phyloP scores from a whole-genome alignment of 352 stramenopile genomes.

The Halophytophthora polymorphica region DNA sequence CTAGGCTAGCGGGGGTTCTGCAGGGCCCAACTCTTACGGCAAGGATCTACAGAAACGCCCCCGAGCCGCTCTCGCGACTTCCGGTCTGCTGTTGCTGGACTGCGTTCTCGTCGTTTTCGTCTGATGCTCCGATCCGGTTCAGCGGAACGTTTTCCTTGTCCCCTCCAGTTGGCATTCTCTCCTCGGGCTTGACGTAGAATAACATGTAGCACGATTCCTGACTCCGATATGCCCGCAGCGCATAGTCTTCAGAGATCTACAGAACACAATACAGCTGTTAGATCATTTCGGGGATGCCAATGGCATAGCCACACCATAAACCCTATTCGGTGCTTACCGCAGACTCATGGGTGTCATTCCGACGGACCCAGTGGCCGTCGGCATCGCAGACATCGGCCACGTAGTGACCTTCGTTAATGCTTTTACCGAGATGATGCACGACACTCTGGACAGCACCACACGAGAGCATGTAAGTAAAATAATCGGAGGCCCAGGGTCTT shows the following conservation, averaged over 20 bases:
- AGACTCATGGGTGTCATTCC: constrained; percentile 83
- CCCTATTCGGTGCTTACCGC: constrained; percentile 35
- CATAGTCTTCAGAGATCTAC: constrained; percentile 79
- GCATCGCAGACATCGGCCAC: constrained; percentile 68
- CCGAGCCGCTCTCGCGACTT: constrained; percentile 9
- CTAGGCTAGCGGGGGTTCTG: not conserved
- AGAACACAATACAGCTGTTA: not conserved
- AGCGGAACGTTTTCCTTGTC: constrained; percentile 71
- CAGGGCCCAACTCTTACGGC: no score
- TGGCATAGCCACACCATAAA: not conserved
- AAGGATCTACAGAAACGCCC: constrained; percentile 34
- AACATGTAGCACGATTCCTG: constrained; percentile 89
- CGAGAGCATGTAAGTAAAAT: constrained; percentile 7
- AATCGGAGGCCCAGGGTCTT: not conserved
- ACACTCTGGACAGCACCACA: constrained; percentile 52
- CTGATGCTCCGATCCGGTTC: constrained; percentile 12
- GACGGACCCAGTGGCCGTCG: constrained; percentile 56
- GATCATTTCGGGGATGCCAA: not conserved
- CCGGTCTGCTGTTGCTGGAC: constrained; percentile 16
- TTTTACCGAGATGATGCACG: constrained; percentile 79
- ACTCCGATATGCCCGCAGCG: constrained; percentile 62
- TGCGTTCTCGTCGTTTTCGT: constrained; percentile 24
- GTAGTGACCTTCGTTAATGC: constrained; percentile 83
- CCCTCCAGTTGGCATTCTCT: constrained; percentile 8
- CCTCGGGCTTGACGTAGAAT: constrained; percentile 69